These are phyloP conservation scores for Cinchona pubescens DNA, from an alignment of 257 asterid species.

Conservation along the genomic window DNA sequence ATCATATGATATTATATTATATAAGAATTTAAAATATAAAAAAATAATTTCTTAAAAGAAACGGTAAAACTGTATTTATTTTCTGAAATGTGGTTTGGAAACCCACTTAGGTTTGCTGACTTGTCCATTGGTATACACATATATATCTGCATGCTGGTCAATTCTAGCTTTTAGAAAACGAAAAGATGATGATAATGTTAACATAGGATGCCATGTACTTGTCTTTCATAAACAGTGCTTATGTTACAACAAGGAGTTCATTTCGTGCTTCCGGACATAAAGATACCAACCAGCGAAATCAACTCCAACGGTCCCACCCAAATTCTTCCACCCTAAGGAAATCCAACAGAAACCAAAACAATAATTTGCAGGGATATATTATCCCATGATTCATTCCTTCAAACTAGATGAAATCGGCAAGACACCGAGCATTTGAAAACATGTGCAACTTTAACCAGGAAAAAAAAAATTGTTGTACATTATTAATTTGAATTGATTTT, in stretches of 20 bases:
- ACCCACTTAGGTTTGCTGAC: no score
- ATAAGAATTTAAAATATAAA: no score
- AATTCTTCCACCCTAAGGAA: constrained; percentile 7
- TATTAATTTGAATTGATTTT: neutral
- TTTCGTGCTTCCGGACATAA: neutral
- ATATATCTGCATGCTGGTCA: no score
- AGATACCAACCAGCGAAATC: neutral
- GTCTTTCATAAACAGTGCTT: neutral
- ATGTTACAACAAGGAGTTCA: neutral
- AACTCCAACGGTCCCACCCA: neutral
- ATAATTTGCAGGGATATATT: neutral
- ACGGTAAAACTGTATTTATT: no score
- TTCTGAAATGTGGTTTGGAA: no score
- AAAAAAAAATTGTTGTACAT: no score
- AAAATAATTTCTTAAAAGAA: no score
- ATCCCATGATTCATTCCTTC: neutral
- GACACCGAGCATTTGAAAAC: neutral
- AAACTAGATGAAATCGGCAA: neutral
- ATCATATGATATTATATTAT: no score
- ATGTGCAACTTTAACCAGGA: neutral
- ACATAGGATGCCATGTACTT: constrained; percentile 1
- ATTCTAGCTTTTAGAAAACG: neutral
- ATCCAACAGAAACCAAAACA: neutral
- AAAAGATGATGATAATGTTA: neutral
- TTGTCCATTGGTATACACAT: no score